Percentiles rank a stretch among this genome's conserved stretches.
These are phyloP conservation scores for Lophiotrema nucula DNA, from an alignment of 495 filamentous ascomycete species.

Conservation along the genomic window DNA sequence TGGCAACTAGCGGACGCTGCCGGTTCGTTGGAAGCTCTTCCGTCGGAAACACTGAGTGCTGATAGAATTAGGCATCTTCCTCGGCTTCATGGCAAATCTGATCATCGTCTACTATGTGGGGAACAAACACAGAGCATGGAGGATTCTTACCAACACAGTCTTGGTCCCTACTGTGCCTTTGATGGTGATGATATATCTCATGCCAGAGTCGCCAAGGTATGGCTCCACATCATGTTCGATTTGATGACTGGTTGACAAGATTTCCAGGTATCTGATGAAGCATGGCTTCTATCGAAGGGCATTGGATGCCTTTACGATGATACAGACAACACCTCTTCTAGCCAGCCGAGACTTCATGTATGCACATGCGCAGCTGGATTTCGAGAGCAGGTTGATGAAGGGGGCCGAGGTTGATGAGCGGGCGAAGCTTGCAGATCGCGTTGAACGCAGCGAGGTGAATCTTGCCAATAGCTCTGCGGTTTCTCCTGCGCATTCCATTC, in stretches of 20 bases:
- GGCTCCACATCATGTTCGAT: too few species aligned
- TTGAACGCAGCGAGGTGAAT: neutral
- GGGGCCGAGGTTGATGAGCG: slow-evolving; percentile 4
- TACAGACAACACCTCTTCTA: slow-evolving; percentile 12
- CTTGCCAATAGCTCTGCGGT: neutral
- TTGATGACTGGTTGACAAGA: too few species aligned
- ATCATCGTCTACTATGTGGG: slow-evolving; percentile 10
- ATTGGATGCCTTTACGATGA: slow-evolving; percentile 5
- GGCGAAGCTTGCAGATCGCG: neutral
- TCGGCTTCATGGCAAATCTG: slow-evolving; percentile 10
- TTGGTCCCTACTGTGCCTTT: slow-evolving; percentile 12
- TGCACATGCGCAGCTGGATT: slow-evolving; percentile 15
- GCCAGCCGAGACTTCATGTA: slow-evolving; percentile 19
- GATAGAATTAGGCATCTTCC: slow-evolving; percentile 1
- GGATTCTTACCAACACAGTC: slow-evolving; percentile 15
- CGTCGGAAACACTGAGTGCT: neutral
- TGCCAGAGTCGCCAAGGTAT: slow-evolving; percentile 15
- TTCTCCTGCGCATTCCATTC: neutral
- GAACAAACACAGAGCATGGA: neutral
- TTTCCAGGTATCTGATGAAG: slow-evolving; percentile 23
- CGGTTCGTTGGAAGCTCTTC: neutral
- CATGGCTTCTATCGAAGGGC: slow-evolving; percentile 12
- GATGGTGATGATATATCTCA: slow-evolving; percentile 12
- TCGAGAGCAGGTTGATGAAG: slow-evolving; percentile 13
- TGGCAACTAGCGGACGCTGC: slow-evolving; percentile 13